Evolutionary conservation across 495 filamentous ascomycete genomes (phyloP), one percentile per base, ranked within the genome.

Genomic region (Sporormia fimetaria): DNA sequence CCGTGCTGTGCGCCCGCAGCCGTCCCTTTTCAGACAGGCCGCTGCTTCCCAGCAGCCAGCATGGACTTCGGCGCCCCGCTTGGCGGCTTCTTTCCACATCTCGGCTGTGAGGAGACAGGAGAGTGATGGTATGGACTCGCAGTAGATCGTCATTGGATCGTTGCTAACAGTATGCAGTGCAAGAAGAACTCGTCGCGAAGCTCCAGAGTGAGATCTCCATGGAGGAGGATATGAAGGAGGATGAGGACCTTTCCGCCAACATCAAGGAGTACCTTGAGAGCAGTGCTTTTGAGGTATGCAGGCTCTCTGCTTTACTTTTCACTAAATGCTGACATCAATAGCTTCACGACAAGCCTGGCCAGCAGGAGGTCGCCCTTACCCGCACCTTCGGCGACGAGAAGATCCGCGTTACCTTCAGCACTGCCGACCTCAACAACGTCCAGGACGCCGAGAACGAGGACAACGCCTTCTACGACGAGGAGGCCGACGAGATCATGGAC

Each of bases 351-450:
- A 71, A 67, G 23, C 68, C 76, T 27, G 88, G 88, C 44, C 70
- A 85, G 56, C 83, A 96, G 62, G 85, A 95, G 44, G 82, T 99
- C 49, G 63, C 78, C 26, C 69, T 99, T 44, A 79, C 73, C 31
- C 80, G 87, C 55, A 81, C 75, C 54, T 87, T 83, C 46, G 81
- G 80, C 56, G 78, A 88, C 56, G 90, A 99, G 68, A 83, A 74
- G 84, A 93, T 99, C 67, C 78, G 78, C 42, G 74, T 96, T 48
- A 77, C 78, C 47, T 98, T 98, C 71, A 90, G 87, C 49, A 87
- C 94, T 58, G 77, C 83, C 50, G 92, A 95, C 60, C 72, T 99
- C 31, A 78, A 81, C 52, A 66, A 76, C 25, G 67, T 67, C 23
- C 60, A 56, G 23, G 71, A 72, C 50, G 21, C n/a, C 10, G 33